A percentile compares a stretch with the other conserved stretches of the same genome.
phyloP scores from a whole-genome alignment of 2,329 filamentous ascomycete genomes.

The Cladosporium cucumerinum region DNA sequence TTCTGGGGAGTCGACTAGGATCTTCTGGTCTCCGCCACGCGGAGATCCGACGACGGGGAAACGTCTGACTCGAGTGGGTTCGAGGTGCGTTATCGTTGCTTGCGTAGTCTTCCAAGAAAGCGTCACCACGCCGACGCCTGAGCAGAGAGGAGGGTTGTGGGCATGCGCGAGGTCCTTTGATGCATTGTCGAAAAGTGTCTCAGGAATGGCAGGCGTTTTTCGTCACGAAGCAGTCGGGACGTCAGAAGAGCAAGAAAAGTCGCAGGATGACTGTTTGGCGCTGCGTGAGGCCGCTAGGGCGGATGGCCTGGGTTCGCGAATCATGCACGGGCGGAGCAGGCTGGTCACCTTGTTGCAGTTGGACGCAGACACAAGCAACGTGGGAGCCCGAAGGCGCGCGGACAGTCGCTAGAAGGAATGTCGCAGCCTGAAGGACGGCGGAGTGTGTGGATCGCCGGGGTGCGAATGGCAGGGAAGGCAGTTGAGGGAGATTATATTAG shows the following conservation, averaged over 20 bases:
- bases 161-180: conserved; percentile 14
- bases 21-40: conserved; percentile 7
- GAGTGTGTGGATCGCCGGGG: not conserved
- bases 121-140: conserved; percentile 10
- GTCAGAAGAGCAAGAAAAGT: conserved; percentile 14
- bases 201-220: conserved; percentile 21
- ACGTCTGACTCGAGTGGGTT: not conserved
- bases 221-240: conserved; percentile 18
- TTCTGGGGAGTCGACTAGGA: not conserved
- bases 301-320: conserved; percentile 20
- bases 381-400: conserved; percentile 9
- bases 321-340: conserved; percentile 21
- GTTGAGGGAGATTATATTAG: conserved; percentile 4
- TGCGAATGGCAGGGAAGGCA: not conserved
- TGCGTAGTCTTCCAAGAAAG: not conserved
- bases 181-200: conserved; percentile 28
- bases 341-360: not conserved
- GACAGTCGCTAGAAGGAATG: not conserved
- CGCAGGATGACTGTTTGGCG: conserved; percentile 30
- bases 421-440: conserved; percentile 8
- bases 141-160: conserved; percentile 7
- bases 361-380: not conserved
- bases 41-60: conserved; percentile 2
- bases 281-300: conserved; percentile 20
- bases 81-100: not conserved